Percentiles rank a stretch among this genome's conserved stretches.
These are phyloP conservation scores for Rhodotorula toruloides DNA, from an alignment of 768 basidiomycete species.

Conservation along the genomic window DNA sequence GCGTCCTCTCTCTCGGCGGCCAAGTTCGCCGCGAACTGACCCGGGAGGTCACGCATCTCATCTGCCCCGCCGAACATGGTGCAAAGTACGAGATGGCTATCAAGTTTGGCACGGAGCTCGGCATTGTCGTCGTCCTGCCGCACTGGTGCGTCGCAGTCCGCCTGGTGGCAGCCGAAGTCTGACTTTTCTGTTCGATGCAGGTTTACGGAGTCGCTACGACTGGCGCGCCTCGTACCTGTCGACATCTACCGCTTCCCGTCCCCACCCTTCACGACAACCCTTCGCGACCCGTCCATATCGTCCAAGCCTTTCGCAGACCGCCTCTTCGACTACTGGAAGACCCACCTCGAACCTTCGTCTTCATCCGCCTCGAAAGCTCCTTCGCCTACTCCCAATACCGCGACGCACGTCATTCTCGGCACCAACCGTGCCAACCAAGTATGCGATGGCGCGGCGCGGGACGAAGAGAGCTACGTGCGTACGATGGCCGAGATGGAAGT, in stretches of 20 bases:
- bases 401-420: conserved; percentile 9
- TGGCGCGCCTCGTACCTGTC: conserved; percentile 39
- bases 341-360: not conserved
- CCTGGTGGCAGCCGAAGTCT: not conserved
- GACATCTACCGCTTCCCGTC: conserved; percentile 55
- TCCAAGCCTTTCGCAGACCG: conserved; percentile 22
- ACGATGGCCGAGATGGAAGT: not conserved
- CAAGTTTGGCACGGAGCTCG: conserved; percentile 45
- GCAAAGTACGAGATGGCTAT: conserved; percentile 58
- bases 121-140: conserved; percentile 68
- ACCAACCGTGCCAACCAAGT: too few relatives aligned
- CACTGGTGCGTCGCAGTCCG: conserved; percentile 60
- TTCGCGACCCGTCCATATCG: not conserved
- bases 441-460: not conserved
- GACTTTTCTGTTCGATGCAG: conserved; percentile 3
- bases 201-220: conserved; percentile 60
- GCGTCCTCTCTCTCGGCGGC: conserved; percentile 70
- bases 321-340: conserved; percentile 13
- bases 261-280: conserved; percentile 52
- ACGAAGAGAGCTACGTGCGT: not conserved
- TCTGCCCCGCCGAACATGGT: conserved; percentile 53
- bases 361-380: not conserved
- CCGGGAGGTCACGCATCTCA: conserved; percentile 79
- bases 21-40: conserved; percentile 73
- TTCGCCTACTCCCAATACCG: not conserved